Conservation (phyloP, 768 basidiomycete genomes). For the Flagelloscypha sp. region DNA sequence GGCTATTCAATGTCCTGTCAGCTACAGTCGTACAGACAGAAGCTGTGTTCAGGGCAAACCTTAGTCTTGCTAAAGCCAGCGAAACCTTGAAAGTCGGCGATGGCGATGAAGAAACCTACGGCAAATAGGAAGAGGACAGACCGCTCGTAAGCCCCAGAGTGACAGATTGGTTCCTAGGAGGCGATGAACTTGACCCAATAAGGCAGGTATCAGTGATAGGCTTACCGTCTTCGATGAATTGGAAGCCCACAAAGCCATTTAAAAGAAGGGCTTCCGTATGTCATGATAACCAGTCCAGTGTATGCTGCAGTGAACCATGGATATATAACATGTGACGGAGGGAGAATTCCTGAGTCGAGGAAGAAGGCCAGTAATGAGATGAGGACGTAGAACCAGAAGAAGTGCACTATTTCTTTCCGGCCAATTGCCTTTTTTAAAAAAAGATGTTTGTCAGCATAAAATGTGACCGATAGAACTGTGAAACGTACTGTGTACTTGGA, state of each 20-base stretch:
- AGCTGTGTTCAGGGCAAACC: no score
- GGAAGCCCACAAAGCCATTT: conserved; percentile 67
- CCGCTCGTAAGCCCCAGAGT: no score
- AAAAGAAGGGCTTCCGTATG: conserved; percentile 52
- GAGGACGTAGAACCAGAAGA: conserved; percentile 60
- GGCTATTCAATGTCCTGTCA: no score
- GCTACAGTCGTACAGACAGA: no score
- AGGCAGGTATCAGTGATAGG: no score
- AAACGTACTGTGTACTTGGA: conserved; percentile 65
- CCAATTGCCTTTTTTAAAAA: conserved; percentile 22
- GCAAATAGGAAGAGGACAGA: conserved; percentile 66
- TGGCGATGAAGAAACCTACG: conserved; percentile 50
- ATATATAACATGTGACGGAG: conserved; percentile 46
- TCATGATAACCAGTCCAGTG: conserved; percentile 44
- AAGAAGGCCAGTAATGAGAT: conserved; percentile 56
- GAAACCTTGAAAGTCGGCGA: conserved; percentile 53
- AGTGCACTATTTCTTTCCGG: conserved; percentile 56
- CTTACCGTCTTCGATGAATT: conserved; percentile 60
- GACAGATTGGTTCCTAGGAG: no score
- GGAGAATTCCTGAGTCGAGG: conserved; percentile 59
- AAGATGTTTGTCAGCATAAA: neutral
- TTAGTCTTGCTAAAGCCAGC: conserved; percentile 42
- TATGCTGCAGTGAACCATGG: conserved; percentile 64
- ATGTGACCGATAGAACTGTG: conserved; percentile 43
- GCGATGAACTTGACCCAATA: no score